These are phyloP conservation scores for Lactarius vividus DNA, from an alignment of 768 basidiomycete genomes.

Conservation along the genomic window DNA sequence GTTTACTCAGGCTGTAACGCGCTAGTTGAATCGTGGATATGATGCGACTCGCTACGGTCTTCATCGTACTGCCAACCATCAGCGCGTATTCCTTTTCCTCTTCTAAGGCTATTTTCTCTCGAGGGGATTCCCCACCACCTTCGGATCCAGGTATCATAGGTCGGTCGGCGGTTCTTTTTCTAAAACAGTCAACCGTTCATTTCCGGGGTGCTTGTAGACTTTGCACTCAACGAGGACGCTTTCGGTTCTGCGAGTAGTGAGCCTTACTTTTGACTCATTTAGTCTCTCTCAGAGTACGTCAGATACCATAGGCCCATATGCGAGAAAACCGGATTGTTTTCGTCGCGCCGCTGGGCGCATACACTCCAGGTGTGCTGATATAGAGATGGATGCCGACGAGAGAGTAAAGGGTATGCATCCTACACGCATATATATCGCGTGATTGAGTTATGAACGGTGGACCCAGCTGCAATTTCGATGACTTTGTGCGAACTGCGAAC, in stretches of 20 bases:
- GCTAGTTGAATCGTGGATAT: neutral
- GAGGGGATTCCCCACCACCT: neutral
- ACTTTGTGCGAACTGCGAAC: slow-evolving; percentile 28
- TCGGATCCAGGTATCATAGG: neutral
- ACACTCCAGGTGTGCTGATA: slow-evolving; percentile 21
- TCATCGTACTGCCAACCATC: neutral
- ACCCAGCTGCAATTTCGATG: slow-evolving; percentile 27
- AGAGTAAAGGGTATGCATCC: slow-evolving; percentile 24
- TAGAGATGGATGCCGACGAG: slow-evolving; percentile 25
- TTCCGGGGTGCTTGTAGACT: neutral
- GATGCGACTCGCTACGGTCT: neutral
- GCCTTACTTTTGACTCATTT: neutral
- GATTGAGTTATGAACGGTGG: neutral
- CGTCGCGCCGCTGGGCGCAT: slow-evolving; percentile 23
- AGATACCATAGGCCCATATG: neutral
- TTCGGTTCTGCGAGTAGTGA: slow-evolving; percentile 2
- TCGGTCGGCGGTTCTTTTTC: slow-evolving; percentile 7
- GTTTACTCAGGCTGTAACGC: neutral
- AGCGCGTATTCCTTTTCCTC: neutral
- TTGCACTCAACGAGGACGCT: neutral
- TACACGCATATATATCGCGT: slow-evolving; percentile 1
- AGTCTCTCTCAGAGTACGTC: neutral
- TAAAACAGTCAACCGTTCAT: neutral
- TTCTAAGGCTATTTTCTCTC: neutral
- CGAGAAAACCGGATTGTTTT: slow-evolving; percentile 28